Percentiles rank a stretch among this genome's conserved stretches.
Evolutionary conservation across 208 protist genomes (phyloP).

Genomic region (Angomonas deanei): DNA sequence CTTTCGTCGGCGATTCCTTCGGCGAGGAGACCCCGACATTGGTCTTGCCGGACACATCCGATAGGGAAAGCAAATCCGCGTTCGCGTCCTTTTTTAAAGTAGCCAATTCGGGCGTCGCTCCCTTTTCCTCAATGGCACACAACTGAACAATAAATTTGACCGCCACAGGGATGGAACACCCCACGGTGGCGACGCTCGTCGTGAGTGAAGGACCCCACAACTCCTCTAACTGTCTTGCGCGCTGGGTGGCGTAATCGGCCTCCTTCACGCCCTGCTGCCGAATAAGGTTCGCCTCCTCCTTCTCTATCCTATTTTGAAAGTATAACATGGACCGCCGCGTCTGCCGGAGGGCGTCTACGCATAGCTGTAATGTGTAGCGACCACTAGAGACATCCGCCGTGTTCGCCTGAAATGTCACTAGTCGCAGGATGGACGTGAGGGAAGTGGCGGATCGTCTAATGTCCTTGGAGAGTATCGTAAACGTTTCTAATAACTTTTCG

Average conservation of each 20-base stretch:
- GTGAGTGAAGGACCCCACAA: conserved; percentile 56
- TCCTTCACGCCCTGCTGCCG: background rate
- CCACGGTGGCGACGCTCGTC: conserved; percentile 36
- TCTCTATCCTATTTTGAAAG: conserved; percentile 38
- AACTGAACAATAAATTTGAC: conserved; percentile 48
- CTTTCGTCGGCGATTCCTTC: background rate
- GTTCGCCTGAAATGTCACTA: conserved; percentile 38
- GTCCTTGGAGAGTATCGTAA: conserved; percentile 41
- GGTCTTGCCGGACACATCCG: conserved; percentile 10
- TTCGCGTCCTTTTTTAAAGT: conserved; percentile 50
- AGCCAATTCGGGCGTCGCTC: conserved; percentile 31
- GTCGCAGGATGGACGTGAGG: conserved; percentile 44
- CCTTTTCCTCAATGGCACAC: conserved; percentile 29
- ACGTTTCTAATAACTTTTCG: conserved; percentile 2
- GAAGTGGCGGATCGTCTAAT: conserved; percentile 45
- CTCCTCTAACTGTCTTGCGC: conserved; percentile 24
- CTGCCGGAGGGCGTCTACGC: conserved; percentile 61
- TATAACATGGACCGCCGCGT: conserved; percentile 42
- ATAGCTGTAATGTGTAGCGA: conserved; percentile 68
- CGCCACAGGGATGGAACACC: conserved; percentile 34
- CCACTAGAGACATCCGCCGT: conserved; percentile 31
- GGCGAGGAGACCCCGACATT: background rate
- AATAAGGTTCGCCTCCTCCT: conserved; percentile 20
- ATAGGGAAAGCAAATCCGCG: conserved; percentile 36
- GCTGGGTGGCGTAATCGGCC: conserved; percentile 15